phyloP scores from a whole-genome alignment of 163 green algal genomes.

The Volvox carteri region DNA sequence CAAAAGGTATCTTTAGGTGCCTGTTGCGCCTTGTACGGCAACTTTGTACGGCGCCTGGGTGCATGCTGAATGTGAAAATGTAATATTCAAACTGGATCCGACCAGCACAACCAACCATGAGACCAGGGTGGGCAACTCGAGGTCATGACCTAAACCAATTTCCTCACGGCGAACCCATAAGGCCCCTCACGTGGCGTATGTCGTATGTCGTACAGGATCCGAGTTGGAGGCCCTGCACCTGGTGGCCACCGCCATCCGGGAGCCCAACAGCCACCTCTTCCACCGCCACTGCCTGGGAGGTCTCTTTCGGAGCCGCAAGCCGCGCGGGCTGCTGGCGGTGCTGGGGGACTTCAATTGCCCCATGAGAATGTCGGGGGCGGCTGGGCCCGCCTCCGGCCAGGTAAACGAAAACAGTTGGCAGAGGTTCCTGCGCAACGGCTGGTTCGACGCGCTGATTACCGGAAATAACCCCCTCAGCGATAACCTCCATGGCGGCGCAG shows the following conservation, averaged over 20 bases:
- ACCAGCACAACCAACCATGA: too few relatives aligned
- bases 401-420: constrained; percentile 5
- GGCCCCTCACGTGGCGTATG: too few relatives aligned
- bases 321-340: constrained; percentile 13
- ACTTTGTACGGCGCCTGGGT: too few relatives aligned
- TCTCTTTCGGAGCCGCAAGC: neutral
- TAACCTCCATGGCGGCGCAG: neutral
- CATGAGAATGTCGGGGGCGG: neutral
- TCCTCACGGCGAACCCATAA: too few relatives aligned
- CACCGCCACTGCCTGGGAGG: constrained; percentile 21
- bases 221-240: constrained; percentile 30
- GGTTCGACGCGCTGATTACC: constrained; percentile 16
- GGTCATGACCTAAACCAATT: too few relatives aligned
- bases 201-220: neutral
- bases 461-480: neutral
- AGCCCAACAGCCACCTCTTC: constrained; percentile 36
- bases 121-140: too few relatives aligned
- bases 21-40: too few relatives aligned
- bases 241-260: constrained; percentile 9
- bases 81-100: too few relatives aligned
- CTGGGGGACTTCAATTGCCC: constrained; percentile 54
- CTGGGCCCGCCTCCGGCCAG: neutral
- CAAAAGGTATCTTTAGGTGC: too few relatives aligned
- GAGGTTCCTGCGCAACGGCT: constrained; percentile 21
- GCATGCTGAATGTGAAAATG: too few relatives aligned